Conservation (phyloP, 768 basidiomycete genomes). For the Tylopilus subfusipes region DNA sequence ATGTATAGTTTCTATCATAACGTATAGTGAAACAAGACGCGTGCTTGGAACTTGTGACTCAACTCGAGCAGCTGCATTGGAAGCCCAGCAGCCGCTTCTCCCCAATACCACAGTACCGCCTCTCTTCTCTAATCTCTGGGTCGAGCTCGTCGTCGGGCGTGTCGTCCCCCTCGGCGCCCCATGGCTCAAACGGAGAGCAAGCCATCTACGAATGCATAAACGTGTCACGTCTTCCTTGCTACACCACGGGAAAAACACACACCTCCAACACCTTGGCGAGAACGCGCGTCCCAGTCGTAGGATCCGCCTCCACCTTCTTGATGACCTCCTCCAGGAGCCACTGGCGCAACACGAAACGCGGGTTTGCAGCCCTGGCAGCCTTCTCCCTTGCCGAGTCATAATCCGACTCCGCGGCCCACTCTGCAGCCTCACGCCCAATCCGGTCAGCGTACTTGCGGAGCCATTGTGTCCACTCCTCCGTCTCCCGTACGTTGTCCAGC, state of each 20-base stretch:
- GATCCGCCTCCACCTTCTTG: conserved; percentile 63
- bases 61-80: conserved; percentile 93
- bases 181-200: conserved; percentile 76
- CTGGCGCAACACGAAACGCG: conserved; percentile 89
- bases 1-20: neutral
- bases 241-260: conserved; percentile 17
- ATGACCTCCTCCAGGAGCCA: conserved; percentile 97
- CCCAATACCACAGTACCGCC: conserved; percentile 75
- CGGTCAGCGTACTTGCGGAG: conserved; percentile 58
- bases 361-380: conserved; percentile 65
- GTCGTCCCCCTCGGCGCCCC: conserved; percentile 72
- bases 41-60: conserved; percentile 11
- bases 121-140: conserved; percentile 54
- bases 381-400: conserved; percentile 45
- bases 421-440: conserved; percentile 47
- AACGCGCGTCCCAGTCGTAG: conserved; percentile 57
- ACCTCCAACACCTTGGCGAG: conserved; percentile 83
- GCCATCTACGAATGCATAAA: conserved; percentile 62
- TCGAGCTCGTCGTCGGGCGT: conserved; percentile 44
- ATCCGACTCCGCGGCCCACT: conserved; percentile 42
- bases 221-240: neutral
- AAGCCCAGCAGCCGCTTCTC: conserved; percentile 77
- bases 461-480: conserved; percentile 59
- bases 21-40: neutral
- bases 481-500: conserved; percentile 44